Conservation (phyloP, 2,329 filamentous ascomycete species). For the Botrytis byssoidea region DNA sequence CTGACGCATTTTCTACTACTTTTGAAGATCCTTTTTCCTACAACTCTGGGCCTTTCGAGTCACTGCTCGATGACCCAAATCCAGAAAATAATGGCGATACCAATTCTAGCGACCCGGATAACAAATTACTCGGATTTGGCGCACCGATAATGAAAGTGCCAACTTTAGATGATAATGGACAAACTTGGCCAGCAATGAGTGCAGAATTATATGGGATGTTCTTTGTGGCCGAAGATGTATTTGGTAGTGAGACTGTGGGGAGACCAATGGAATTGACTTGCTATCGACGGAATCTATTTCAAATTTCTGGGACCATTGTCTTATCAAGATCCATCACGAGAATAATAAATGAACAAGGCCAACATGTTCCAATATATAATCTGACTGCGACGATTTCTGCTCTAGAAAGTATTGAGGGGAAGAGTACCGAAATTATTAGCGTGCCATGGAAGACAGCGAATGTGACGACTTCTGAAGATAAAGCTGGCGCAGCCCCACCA, state of each 20-base stretch:
- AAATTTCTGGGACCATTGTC: conserved; percentile 84
- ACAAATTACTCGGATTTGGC: conserved; percentile 74
- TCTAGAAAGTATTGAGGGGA: conserved; percentile 88
- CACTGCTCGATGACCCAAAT: conserved; percentile 39
- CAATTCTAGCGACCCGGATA: conserved; percentile 51
- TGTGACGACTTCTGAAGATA: conserved; percentile 34
- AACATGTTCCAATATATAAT: conserved; percentile 72
- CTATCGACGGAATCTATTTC: conserved; percentile 92
- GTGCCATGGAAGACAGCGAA: conserved; percentile 82
- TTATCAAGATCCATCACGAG: conserved; percentile 71
- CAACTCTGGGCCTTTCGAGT: conserved; percentile 47
- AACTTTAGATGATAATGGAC: conserved; percentile 64
- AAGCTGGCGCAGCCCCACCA: conserved; percentile 52
- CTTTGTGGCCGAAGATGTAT: conserved; percentile 77
- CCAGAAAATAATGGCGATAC: conserved; percentile 25
- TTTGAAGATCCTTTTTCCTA: conserved; percentile 66
- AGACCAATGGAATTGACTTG: conserved; percentile 82
- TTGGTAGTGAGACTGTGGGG: conserved; percentile 48
- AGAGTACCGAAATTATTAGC: conserved; percentile 88
- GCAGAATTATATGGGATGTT: conserved; percentile 87
- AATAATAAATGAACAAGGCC: conserved; percentile 74
- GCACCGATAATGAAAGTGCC: conserved; percentile 58
- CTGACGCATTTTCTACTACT: conserved; percentile 57
- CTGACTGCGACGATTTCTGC: conserved; percentile 81
- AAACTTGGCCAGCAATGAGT: conserved; percentile 63